Percentiles rank a stretch among this genome's conserved stretches.
Conservation (phyloP, 2,329 filamentous ascomycete species). For the Colletotrichum higginsianum region DNA sequence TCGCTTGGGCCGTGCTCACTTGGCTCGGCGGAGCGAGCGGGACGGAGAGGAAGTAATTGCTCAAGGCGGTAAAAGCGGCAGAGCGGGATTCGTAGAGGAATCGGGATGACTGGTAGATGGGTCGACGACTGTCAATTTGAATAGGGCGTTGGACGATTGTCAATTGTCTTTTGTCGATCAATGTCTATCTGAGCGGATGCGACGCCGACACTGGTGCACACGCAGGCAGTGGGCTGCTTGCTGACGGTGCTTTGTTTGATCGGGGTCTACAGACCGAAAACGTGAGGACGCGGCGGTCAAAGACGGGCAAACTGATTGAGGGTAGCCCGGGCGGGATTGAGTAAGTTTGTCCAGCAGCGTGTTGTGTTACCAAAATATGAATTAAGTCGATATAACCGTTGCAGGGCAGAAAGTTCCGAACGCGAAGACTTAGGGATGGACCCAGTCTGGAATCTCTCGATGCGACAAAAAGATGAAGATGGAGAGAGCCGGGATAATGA, state of each 20-base stretch:
- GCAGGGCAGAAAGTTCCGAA: neutral
- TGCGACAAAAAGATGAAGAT: constrained; percentile 22
- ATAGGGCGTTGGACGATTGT: constrained; percentile 33
- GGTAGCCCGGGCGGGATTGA: constrained; percentile 18
- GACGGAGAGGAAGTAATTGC: constrained; percentile 14
- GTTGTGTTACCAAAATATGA: constrained; percentile 27
- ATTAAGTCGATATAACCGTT: constrained; percentile 6
- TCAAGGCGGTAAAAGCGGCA: constrained; percentile 34
- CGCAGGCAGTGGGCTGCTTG: constrained; percentile 4
- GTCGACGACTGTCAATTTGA: neutral
- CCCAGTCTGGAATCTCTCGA: constrained; percentile 23
- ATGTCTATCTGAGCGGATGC: constrained; percentile 25
- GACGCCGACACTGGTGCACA: neutral
- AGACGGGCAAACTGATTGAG: constrained; percentile 28
- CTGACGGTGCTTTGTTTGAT: constrained; percentile 33
- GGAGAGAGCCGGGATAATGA: constrained; percentile 18
- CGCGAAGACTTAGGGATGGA: constrained; percentile 11
- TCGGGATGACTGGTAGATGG: constrained; percentile 7
- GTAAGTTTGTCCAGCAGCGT: constrained; percentile 27
- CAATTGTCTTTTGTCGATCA: constrained; percentile 37
- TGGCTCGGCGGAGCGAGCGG: constrained; percentile 17
- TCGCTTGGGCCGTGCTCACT: constrained; percentile 27
- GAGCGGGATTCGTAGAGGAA: constrained; percentile 24
- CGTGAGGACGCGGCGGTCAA: constrained; percentile 28
- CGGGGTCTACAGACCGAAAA: constrained; percentile 35